These are phyloP conservation scores for Pontederia crassipes DNA, from an alignment of 176 grass and related monocot species.

Conservation along the genomic window DNA sequence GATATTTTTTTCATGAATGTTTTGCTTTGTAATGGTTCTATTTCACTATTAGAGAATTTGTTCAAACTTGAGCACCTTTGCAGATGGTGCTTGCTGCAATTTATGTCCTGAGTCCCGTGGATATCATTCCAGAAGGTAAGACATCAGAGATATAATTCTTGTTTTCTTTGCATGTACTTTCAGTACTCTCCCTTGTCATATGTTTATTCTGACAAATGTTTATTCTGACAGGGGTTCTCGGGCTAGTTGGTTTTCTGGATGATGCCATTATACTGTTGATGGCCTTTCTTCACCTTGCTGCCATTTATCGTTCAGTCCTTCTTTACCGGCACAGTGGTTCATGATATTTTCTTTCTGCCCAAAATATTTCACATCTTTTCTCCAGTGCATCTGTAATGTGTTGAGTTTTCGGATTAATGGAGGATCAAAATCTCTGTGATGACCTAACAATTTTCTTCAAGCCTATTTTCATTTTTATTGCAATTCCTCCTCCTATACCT, in stretches of 20 bases:
- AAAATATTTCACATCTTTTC: not conserved
- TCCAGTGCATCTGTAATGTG: too few relatives aligned
- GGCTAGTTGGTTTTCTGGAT: conserved; percentile 58
- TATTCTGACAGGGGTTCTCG: conserved; percentile 40
- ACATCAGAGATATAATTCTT: not conserved
- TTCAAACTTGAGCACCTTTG: conserved; percentile 25
- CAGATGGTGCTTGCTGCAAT: conserved; percentile 65
- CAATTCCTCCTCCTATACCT: too few relatives aligned
- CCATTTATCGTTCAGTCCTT: conserved; percentile 75
- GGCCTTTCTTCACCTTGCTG: conserved; percentile 77
- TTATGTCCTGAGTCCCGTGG: conserved; percentile 80
- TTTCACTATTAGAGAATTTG: conserved; percentile 9
- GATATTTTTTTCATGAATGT: too few relatives aligned
- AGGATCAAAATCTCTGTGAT: too few relatives aligned
- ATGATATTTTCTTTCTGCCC: not conserved
- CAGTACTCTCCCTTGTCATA: not conserved
- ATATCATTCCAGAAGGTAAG: conserved; percentile 84
- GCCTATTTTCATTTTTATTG: too few relatives aligned
- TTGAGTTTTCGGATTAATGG: too few relatives aligned
- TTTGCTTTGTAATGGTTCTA: not conserved
- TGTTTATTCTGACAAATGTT: not conserved
- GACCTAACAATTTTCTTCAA: too few relatives aligned
- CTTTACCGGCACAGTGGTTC: conserved; percentile 71
- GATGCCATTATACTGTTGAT: conserved; percentile 70
- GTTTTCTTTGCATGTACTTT: conserved; percentile 6